Conservation (phyloP, 306 rosid genomes). For the Pachyrhizus erosus region DNA sequence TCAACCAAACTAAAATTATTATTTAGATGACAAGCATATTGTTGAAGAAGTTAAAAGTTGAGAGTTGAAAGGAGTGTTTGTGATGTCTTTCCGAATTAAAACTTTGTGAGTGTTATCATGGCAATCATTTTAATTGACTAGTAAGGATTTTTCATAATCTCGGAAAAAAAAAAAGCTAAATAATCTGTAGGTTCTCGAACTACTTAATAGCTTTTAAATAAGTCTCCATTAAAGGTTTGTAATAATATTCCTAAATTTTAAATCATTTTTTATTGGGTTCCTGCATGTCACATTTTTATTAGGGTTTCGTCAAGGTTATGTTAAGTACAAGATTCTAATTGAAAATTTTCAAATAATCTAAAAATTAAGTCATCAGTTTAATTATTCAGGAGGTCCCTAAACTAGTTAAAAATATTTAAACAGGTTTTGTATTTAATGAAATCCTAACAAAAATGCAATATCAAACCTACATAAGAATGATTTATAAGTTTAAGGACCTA, state of each 20-base stretch:
- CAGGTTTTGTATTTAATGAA: not conserved
- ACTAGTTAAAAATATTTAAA: not conserved
- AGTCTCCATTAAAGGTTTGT: not conserved
- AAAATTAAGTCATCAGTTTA: not conserved
- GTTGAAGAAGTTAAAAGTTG: not conserved
- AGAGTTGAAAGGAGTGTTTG: not conserved
- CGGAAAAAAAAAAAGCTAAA: not conserved
- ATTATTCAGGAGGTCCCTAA: not conserved
- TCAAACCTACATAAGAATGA: not conserved
- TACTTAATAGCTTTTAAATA: not conserved
- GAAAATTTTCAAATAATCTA: not conserved
- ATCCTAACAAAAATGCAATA: not conserved
- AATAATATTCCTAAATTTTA: not conserved
- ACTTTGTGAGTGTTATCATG: not conserved
- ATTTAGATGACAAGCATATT: too few species aligned
- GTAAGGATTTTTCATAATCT: not conserved
- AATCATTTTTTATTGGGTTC: not conserved
- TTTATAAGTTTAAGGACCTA: not conserved
- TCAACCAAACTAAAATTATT: too few species aligned
- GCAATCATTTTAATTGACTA: not conserved
- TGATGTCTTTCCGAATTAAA: not conserved
- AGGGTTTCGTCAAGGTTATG: not conserved
- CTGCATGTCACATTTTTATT: not conserved
- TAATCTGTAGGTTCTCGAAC: not conserved
- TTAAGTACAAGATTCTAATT: not conserved